Conservation (phyloP, 2,329 filamentous ascomycete species). For the Hypoxylon sp. region DNA sequence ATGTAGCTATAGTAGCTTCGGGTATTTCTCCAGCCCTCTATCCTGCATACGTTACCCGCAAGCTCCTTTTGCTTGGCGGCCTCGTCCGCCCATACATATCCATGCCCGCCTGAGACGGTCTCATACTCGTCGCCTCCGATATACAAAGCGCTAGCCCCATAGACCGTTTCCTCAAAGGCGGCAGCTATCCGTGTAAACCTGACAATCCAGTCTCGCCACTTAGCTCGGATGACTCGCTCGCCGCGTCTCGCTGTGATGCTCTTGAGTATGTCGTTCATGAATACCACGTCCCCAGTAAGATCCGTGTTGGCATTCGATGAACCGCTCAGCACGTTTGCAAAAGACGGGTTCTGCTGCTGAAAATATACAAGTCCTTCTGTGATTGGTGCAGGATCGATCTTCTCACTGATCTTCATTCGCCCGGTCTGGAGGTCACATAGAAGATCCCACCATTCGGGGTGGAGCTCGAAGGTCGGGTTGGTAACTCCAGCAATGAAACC, state of each 20-base stretch:
- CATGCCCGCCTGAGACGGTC: slow-evolving; percentile 77
- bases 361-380: slow-evolving; percentile 92
- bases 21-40: slow-evolving; percentile 97
- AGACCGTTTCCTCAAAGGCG: slow-evolving; percentile 95
- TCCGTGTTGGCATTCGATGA: slow-evolving; percentile 60
- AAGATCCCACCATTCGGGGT: slow-evolving; percentile 98
- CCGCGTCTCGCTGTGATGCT: slow-evolving; percentile 89
- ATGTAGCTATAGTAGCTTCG: slow-evolving; percentile 96
- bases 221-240: slow-evolving; percentile 88
- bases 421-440: slow-evolving; percentile 93
- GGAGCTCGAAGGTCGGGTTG: slow-evolving; percentile 94
- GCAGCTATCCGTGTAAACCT: slow-evolving; percentile 94
- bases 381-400: slow-evolving; percentile 81
- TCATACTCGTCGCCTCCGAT: slow-evolving; percentile 82
- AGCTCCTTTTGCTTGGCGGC: slow-evolving; percentile 84
- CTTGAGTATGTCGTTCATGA: slow-evolving; percentile 87
- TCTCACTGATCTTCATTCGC: slow-evolving; percentile 92
- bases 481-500: slow-evolving; percentile 98
- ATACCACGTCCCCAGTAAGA: slow-evolving; percentile 85
- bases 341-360: slow-evolving; percentile 78
- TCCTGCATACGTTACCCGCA: slow-evolving; percentile 89
- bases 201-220: slow-evolving; percentile 94
- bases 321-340: slow-evolving; percentile 63
- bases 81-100: slow-evolving; percentile 95
- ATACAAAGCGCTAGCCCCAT: slow-evolving; percentile 89